Evolutionary conservation across 345 rosid species (phyloP).

Genomic region (Hibiscus tridactylites): DNA sequence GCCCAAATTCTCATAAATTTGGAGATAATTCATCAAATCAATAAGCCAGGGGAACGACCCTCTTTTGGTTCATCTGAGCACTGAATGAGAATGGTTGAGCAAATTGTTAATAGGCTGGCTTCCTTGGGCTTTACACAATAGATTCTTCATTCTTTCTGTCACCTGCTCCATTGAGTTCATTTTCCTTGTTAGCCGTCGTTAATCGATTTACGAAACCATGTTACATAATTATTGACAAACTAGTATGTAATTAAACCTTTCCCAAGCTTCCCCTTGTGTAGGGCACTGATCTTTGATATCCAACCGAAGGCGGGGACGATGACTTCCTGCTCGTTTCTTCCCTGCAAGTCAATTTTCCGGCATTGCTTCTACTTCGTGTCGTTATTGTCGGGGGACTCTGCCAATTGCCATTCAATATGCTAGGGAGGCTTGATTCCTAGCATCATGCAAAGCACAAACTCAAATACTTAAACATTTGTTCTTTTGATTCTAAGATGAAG

Average conservation of each 20-base stretch:
- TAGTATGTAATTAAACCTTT: slow-evolving; percentile 26
- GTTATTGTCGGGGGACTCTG: slow-evolving; percentile 33
- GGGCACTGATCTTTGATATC: slow-evolving; percentile 49
- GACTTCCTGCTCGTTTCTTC: slow-evolving; percentile 37
- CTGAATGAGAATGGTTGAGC: slow-evolving; percentile 56
- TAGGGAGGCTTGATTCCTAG: slow-evolving; percentile 79
- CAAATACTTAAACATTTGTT: neutral
- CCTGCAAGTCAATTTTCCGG: slow-evolving; percentile 14
- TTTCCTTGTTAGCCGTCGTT: neutral
- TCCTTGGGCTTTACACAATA: slow-evolving; percentile 54
- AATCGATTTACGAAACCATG: neutral
- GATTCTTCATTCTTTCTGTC: slow-evolving; percentile 48
- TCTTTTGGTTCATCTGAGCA: slow-evolving; percentile 35
- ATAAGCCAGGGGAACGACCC: neutral
- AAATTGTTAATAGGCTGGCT: slow-evolving; percentile 43
- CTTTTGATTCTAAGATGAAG: neutral
- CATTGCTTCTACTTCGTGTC: slow-evolving; percentile 64
- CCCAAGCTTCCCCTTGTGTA: slow-evolving; percentile 46
- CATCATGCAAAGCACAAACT: neutral
- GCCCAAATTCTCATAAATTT: neutral
- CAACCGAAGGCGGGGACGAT: slow-evolving; percentile 8
- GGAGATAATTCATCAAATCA: neutral
- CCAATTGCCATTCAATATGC: slow-evolving; percentile 42
- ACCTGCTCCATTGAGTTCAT: slow-evolving; percentile 25
- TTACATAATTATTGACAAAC: neutral